Evolutionary conservation across 768 basidiomycete genomes (phyloP), one percentile per base, ranked within the genome.

Genomic region (Gyrodon lividus): DNA sequence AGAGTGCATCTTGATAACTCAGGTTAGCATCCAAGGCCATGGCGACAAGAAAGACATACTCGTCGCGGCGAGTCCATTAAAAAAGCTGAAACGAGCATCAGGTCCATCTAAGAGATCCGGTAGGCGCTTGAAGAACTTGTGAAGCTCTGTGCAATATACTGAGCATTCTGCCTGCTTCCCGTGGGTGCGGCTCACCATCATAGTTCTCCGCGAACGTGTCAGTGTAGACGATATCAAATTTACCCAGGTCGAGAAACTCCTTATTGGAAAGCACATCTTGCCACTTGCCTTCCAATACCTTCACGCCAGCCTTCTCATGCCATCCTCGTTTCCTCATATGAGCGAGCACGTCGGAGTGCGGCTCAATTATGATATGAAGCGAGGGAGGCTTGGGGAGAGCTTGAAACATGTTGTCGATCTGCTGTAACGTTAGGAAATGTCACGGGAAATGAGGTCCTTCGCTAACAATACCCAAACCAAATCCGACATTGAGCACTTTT

Each of bases 1-100:
- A 93, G 7, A 87, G 73, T 0, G 85, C 76, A 72, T 95, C 93
- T 96, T 61, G n/a, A 39, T 54, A 28, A 43, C 30, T 22, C 19
- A 6, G 35, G 41, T 55, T 43, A 52, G 45, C 17, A 41, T 23
- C 37, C 22, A 19, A 31, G 14, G 10, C 19, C 16, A 4, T 6
- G 17, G 23, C 17, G 22, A 19, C 6, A 31, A 16, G 35, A 54
- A 33, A 48, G 20, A 72, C 86, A 66, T 63, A 89, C 92, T 93
- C 7, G 93, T 98, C 26, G 95, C 96, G 14, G 92, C 97, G 8
- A 99, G 79, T 12, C 97, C 97, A 63, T 99, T 92, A 79, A 98
- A 99, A 72, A 98, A 99, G 54, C 92, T 87, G 65, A 95, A 90
- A 14, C 83, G 76, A n/a, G 88, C 86, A 13, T 83, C 75, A n/a